Conservation (phyloP, 73 alveolate genomes). For the Tetrahymena borealis region DNA sequence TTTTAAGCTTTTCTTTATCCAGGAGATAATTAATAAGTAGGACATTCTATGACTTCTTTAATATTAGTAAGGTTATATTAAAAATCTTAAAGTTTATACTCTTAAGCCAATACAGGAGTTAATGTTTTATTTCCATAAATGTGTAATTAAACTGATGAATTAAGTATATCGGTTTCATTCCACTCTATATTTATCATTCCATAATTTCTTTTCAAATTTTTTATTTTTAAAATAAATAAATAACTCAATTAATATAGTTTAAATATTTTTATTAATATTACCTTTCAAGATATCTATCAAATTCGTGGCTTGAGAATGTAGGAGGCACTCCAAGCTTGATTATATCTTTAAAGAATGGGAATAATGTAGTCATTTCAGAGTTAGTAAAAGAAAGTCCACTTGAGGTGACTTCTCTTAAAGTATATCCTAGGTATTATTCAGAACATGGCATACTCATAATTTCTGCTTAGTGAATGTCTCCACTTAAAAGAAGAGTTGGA, state of each 20-base stretch:
- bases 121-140: background rate
- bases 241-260: background rate
- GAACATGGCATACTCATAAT: slow-evolving; percentile 25
- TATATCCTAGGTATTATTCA: slow-evolving; percentile 22
- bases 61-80: background rate
- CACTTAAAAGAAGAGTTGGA: slow-evolving; percentile 41
- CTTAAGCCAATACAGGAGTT: background rate
- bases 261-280: background rate
- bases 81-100: background rate
- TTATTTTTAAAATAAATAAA: background rate
- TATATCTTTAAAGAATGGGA: background rate
- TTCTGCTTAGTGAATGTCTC: slow-evolving; percentile 69
- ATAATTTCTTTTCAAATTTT: too few species aligned
- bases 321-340: background rate
- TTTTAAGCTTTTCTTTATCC: background rate
- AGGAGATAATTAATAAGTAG: background rate
- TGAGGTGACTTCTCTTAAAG: slow-evolving; percentile 58
- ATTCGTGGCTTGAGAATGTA: background rate
- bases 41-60: background rate
- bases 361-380: background rate
- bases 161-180: background rate
- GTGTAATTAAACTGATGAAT: background rate
- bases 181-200: background rate
- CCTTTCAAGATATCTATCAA: background rate
- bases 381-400: slow-evolving; percentile 67